A percentile compares a stretch with the other conserved stretches of the same genome.
phyloP scores from a whole-genome alignment of 2,329 filamentous ascomycete species.

The Teratosphaeriaceae sp. region DNA sequence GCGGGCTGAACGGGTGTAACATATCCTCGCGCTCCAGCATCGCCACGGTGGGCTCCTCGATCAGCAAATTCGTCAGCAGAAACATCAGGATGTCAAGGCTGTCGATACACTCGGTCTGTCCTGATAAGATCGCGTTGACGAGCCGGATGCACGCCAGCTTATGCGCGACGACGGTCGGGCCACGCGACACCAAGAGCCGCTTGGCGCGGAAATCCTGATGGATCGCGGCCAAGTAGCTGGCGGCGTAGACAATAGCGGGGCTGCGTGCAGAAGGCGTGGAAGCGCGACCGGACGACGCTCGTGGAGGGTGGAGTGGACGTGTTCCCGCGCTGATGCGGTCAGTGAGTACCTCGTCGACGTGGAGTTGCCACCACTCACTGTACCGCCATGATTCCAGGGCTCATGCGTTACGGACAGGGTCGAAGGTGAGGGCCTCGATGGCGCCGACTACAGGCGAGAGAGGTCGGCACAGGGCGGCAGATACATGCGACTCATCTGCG shows the following conservation, averaged over 20 bases:
- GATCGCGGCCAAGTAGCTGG: neutral
- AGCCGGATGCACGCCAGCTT: neutral
- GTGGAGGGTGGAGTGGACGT: neutral
- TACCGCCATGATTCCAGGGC: neutral
- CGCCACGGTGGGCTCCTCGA: neutral
- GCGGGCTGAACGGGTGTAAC: neutral
- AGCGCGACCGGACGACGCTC: neutral
- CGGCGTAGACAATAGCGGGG: neutral
- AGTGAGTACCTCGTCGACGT: neutral
- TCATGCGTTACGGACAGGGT: neutral
- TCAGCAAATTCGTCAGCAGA: neutral
- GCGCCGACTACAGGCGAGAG: neutral
- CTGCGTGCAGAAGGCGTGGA: neutral
- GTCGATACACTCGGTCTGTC: neutral
- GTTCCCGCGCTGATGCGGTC: neutral
- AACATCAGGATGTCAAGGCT: neutral
- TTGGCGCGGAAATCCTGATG: neutral
- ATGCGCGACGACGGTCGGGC: neutral
- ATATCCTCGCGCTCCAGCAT: neutral
- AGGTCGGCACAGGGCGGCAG: neutral
- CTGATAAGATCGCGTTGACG: neutral
- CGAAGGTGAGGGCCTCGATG: neutral
- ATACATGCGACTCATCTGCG: too few species aligned
- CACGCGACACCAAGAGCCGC: neutral
- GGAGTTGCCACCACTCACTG: neutral